Evolutionary conservation across 2,329 filamentous ascomycete genomes (phyloP).

Genomic region (Trichocomaceae sp.): DNA sequence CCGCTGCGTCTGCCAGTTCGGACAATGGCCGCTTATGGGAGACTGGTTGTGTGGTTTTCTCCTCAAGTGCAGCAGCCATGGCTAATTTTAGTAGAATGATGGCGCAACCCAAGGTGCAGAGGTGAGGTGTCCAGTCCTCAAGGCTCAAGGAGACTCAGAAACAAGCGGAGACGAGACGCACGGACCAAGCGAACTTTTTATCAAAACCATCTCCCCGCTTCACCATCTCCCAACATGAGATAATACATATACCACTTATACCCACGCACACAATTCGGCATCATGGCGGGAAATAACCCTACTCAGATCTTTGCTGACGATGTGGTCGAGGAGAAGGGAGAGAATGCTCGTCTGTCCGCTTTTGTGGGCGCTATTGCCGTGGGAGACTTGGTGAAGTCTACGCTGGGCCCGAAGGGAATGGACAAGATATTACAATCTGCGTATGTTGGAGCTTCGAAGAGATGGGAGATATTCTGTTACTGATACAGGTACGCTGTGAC

Average conservation of each 20-base stretch:
- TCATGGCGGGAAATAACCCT: conserved; percentile 54
- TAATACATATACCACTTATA: not conserved
- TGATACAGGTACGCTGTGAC: conserved; percentile 11
- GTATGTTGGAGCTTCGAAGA: conserved; percentile 47
- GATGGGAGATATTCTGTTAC: not conserved
- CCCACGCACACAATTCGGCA: not conserved
- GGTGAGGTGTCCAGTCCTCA: too few relatives aligned
- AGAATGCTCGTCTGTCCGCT: conserved; percentile 96
- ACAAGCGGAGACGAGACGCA: conserved; percentile 10
- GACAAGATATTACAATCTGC: conserved; percentile 96
- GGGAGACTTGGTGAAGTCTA: conserved; percentile 95
- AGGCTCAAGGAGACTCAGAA: not conserved
- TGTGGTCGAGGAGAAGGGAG: conserved; percentile 94
- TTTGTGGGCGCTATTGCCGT: conserved; percentile 98
- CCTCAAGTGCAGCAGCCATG: conserved; percentile 26
- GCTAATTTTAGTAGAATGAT: not conserved
- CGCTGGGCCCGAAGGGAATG: conserved; percentile 95
- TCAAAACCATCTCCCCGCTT: conserved; percentile 14
- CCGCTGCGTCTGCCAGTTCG: conserved; percentile 47
- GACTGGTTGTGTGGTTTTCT: conserved; percentile 15
- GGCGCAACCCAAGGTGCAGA: too few relatives aligned
- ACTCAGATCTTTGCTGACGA: conserved; percentile 98
- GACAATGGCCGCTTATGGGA: conserved; percentile 53
- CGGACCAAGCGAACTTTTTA: conserved; percentile 14
- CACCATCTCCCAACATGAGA: not conserved